Conservation (phyloP, 495 filamentous ascomycete species). For the Penicillium arizonense region DNA sequence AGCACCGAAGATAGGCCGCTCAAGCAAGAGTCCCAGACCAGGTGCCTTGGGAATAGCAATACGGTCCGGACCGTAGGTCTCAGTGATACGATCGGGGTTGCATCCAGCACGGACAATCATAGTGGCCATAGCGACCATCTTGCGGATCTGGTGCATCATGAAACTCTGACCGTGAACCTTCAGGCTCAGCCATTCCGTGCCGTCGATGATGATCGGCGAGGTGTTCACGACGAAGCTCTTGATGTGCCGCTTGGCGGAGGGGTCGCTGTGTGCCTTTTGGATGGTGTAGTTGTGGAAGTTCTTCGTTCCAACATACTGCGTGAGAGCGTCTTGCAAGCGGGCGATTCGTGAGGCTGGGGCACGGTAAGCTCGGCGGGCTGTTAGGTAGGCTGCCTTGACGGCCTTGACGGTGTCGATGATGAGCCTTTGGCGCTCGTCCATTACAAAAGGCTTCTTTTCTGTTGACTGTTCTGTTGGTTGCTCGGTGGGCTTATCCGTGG, state of each 20-base stretch:
- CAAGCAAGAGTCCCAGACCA: slow-evolving; percentile 80
- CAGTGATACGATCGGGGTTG: slow-evolving; percentile 59
- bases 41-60: slow-evolving; percentile 93
- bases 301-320: slow-evolving; percentile 71
- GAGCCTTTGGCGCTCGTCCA: slow-evolving; percentile 26
- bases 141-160: slow-evolving; percentile 99
- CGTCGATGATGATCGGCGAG: slow-evolving; percentile 76
- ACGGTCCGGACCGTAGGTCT: slow-evolving; percentile 63
- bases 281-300: slow-evolving; percentile 98
- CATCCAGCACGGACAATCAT: slow-evolving; percentile 80
- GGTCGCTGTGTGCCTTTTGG: slow-evolving; percentile 73
- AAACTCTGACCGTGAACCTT: slow-evolving; percentile 97
- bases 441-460: slow-evolving; percentile 15
- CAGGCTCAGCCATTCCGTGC: slow-evolving; percentile 91
- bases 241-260: slow-evolving; percentile 83
- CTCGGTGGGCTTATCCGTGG: slow-evolving; percentile 11
- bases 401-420: slow-evolving; percentile 65
- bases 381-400: slow-evolving; percentile 73
- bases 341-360: slow-evolving; percentile 67
- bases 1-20: slow-evolving; percentile 81
- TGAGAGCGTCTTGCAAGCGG: slow-evolving; percentile 68
- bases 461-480: background rate
- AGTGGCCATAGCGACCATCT: slow-evolving; percentile 94
- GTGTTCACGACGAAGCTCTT: slow-evolving; percentile 76
- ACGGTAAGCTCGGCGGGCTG: slow-evolving; percentile 77